Percentiles rank a stretch among this genome's conserved stretches.
phyloP scores from a whole-genome alignment of 345 rosid species.

The Clausena lansium region DNA sequence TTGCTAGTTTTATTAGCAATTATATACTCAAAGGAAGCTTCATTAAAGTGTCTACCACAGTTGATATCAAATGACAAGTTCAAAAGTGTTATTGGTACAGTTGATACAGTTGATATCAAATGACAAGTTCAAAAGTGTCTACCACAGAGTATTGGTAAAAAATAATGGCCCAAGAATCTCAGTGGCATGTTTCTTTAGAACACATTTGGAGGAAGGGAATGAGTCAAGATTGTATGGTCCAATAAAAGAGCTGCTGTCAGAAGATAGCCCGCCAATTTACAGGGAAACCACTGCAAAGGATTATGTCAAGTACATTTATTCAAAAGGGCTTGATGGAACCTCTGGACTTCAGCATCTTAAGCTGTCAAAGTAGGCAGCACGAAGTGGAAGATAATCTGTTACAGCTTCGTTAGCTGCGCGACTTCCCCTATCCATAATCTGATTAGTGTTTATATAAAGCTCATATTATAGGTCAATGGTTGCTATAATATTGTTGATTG shows the following conservation, averaged over 20 bases:
- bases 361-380: neutral
- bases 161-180: constrained; percentile 25
- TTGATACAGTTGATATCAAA: constrained; percentile 26
- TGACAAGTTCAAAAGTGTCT: constrained; percentile 30
- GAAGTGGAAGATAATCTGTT: too few species aligned
- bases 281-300: constrained; percentile 20
- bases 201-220: constrained; percentile 17
- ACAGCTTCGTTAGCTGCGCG: too few species aligned
- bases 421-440: too few species aligned
- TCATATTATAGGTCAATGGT: too few species aligned
- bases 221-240: constrained; percentile 26
- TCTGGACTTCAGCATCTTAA: constrained; percentile 13
- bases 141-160: constrained; percentile 29
- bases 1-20: too few species aligned
- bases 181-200: constrained; percentile 25
- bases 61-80: too few species aligned
- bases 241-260: constrained; percentile 32
- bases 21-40: too few species aligned
- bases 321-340: constrained; percentile 25
- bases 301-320: constrained; percentile 7
- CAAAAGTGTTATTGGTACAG: too few species aligned
- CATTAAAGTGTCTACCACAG: too few species aligned
- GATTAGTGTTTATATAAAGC: too few species aligned
- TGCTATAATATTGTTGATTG: too few species aligned
- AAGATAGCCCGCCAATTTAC: constrained; percentile 28